Evolutionary conservation across 192 early-diverging fungal genomes (phyloP).

Genomic region (Coemansia sp.): DNA sequence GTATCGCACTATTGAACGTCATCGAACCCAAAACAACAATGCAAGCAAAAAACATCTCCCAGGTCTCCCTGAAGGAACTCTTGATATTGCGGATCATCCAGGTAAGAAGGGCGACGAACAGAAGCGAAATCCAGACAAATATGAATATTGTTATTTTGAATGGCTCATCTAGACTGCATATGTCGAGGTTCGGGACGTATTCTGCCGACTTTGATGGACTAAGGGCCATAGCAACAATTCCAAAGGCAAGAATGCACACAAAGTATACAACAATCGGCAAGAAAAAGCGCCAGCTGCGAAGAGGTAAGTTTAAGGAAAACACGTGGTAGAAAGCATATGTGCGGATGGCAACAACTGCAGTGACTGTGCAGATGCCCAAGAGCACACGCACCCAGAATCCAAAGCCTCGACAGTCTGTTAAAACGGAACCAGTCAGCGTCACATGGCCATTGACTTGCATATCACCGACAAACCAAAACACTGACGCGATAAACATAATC

Average conservation of each 20-base stretch:
- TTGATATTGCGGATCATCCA: constrained; percentile 40
- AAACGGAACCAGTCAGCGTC: background rate
- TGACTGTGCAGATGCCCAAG: constrained; percentile 24
- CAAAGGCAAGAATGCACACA: constrained; percentile 9
- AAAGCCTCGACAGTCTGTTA: constrained; percentile 27
- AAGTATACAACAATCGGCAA: constrained; percentile 16
- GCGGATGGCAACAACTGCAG: constrained; percentile 22
- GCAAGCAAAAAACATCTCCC: constrained; percentile 29
- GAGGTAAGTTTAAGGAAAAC: constrained; percentile 13
- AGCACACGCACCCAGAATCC: constrained; percentile 37
- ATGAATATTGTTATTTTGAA: constrained; percentile 27
- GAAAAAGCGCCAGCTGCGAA: constrained; percentile 23
- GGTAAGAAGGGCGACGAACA: constrained; percentile 12
- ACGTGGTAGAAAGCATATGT: constrained; percentile 22
- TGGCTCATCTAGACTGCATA: constrained; percentile 17
- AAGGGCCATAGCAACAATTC: constrained; percentile 17
- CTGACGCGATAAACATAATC: constrained; percentile 9
- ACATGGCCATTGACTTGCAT: constrained; percentile 30
- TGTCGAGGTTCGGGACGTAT: constrained; percentile 14
- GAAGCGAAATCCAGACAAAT: constrained; percentile 20
- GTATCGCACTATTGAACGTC: constrained; percentile 10
- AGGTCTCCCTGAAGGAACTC: constrained; percentile 40
- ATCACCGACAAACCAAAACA: constrained; percentile 44
- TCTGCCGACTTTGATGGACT: constrained; percentile 5
- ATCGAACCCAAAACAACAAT: constrained; percentile 17